Base-by-base conservation (phyloP, 805 yeast genomes). In the Candida tallmaniae region DNA sequence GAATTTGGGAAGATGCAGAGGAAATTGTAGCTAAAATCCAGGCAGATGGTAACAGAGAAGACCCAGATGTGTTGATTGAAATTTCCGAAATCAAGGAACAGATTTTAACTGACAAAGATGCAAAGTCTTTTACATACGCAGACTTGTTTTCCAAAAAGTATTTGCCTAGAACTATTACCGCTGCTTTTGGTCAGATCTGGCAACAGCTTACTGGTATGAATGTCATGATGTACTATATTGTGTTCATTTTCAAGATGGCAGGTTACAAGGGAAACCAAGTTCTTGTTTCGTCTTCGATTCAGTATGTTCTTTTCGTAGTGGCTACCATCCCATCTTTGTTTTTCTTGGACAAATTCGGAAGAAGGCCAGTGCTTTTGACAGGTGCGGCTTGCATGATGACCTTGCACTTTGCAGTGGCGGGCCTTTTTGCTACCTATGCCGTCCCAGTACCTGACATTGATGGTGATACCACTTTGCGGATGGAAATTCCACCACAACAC, bases 151-250 rank as follows among this genome's bases (percentile, higher is more conserved):
- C 54, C 35, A 67, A 62, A 54, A 65, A 66, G 45, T 64, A 73
- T 43, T 46, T 68, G 28, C 53, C 48, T 33, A 62, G 80, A 48
- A 73, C 80, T 27, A 40, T 62, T 40, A 64, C 68, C 15, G 79
- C 77, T 32, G 46, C 70, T 15, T 64, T 59, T 44, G 69, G 75
- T 29, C 80, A 74, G 50, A 61, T 71, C 44, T 74, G 76, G 74
- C 76, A 73, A 48, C 83, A 77, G 47, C 58, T 77, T 47, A 70
- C 79, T 16, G 85, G 84, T 40, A 72, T 75, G 71, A 78, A 78
- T 50, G 78, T 76, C 40, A 68, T 77, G 67, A 75, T 78, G 74
- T 78, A 79, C 67, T 78, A 77, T 47, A 73, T 78, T 39, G 81
- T 77, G 23, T 69, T 74, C 50, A 70, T 80, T 41, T 78, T 80